Evolutionary conservation across 2,329 filamentous ascomycete genomes (phyloP), one percentile per base, ranked within the genome.

Genomic region (Phaeosphaeria sp.): DNA sequence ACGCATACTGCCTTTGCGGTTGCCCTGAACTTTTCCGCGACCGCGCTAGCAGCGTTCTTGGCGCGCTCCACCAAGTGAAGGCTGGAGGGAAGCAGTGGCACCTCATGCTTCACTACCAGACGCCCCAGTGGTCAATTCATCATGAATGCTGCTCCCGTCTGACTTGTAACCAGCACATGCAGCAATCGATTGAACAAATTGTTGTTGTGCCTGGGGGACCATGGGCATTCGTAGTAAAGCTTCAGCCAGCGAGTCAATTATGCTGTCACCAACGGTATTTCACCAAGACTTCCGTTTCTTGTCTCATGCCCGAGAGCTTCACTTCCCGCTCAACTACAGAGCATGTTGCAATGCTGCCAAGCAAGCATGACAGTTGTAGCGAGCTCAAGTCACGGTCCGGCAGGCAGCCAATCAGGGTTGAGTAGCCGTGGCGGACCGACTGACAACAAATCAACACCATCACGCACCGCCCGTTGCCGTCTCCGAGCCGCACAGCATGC

Each of bases 361-460:
- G 30, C 13, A 36, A 36, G 13, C 30, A 27, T 27, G 4, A 9
- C 25, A 27, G 9, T 27, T 27, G 9, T 27, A 5, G 13, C 18
- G 27, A 48, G 22, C 17, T 27, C 15, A 22, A n/a, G n/a, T 30
- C 42, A 18, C 64, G 64, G 65, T 25, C 64, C 65, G 65, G 58
- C 58, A 55, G 25, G 6, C 9, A 46, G 36, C 63, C 59, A 65
- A 65, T 65, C 51, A 49, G 20, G 4, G 6, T 3, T 3, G 6
- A 7, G 17, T 43, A 9, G 1, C 20, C 11, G 22, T 1, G 2
- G 18, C 56, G 65, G 61, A 9, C 65, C 65, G 65, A 67, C 58
- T 64, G 52, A 23, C 43, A 56, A 22, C 65, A 57, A 68, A 66
- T 60, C 25, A 46, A 36, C 27, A 18, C 17, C 20, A 33, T 21